phyloP scores from a whole-genome alignment of 2,329 filamentous ascomycete species.

The Stachybotrys elegans region DNA sequence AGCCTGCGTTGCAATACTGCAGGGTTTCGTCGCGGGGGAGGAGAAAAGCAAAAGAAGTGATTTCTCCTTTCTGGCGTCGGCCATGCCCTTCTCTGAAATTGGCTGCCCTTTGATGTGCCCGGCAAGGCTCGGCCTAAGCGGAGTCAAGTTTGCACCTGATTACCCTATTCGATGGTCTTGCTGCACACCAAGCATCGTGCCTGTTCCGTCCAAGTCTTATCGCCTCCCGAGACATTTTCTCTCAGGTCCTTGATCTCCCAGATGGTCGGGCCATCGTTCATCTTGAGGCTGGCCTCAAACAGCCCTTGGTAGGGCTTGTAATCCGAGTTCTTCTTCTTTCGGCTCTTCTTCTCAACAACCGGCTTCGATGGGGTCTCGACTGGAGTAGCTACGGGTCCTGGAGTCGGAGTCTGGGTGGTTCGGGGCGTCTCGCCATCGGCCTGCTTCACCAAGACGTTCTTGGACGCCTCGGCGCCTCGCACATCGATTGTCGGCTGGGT shows the following conservation, averaged over 20 bases:
- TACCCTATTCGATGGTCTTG: background rate
- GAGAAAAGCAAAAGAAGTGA: no score
- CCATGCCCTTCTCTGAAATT: no score
- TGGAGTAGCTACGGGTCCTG: conserved; percentile 17
- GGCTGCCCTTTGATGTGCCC: no score
- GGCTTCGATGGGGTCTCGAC: conserved; percentile 18
- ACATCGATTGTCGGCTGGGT: conserved; percentile 49
- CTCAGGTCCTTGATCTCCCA: conserved; percentile 50
- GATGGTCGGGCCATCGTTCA: conserved; percentile 40
- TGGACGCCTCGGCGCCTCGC: conserved; percentile 38
- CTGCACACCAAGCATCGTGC: conserved; percentile 44
- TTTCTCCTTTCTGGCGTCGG: no score
- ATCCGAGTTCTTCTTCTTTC: conserved; percentile 31
- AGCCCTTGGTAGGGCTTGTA: conserved; percentile 45
- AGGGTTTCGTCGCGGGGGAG: no score
- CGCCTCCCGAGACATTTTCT: conserved; percentile 39
- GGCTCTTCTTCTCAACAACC: conserved; percentile 25
- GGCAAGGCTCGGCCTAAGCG: no score
- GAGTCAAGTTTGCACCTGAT: no score
- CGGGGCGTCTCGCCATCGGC: conserved; percentile 21
- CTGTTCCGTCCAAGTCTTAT: conserved; percentile 49
- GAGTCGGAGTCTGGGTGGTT: conserved; percentile 24
- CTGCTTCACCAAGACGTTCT: conserved; percentile 33
- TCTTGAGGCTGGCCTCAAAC: conserved; percentile 45
- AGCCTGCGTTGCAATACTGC: no score